Conservation (phyloP, 176 grass and related monocot species). For the Rhipidocladum racemiflorum region DNA sequence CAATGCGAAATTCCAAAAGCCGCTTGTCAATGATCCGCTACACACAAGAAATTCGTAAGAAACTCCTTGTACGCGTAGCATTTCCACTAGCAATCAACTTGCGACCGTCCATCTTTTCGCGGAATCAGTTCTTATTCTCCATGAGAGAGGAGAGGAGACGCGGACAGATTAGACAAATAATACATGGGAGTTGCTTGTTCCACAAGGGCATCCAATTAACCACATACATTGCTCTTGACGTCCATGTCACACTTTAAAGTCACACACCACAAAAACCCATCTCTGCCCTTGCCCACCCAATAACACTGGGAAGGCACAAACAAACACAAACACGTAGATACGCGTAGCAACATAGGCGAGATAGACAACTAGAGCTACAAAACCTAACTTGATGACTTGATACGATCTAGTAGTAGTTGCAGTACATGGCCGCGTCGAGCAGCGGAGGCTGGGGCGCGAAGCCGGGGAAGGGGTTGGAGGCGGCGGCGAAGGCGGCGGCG, state of each 20-base stretch:
- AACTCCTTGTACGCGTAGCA: not conserved
- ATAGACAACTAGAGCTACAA: not conserved
- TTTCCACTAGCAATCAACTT: slow-evolving; percentile 17
- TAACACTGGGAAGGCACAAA: not conserved
- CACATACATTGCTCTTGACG: slow-evolving; percentile 24
- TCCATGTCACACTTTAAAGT: slow-evolving; percentile 34
- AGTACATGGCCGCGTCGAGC: slow-evolving; percentile 5
- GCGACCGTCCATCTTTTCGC: slow-evolving; percentile 9
- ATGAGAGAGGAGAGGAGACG: not conserved
- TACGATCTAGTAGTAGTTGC: slow-evolving; percentile 18
- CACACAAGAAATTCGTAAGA: not conserved
- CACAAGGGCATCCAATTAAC: slow-evolving; percentile 12
- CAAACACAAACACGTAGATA: not conserved
- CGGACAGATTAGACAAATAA: not conserved
- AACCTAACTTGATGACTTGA: not conserved
- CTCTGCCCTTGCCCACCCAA: slow-evolving; percentile 33
- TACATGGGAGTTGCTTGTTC: slow-evolving; percentile 1
- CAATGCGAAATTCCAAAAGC: slow-evolving; percentile 1
- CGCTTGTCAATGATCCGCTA: not conserved
- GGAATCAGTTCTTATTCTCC: slow-evolving; percentile 7
- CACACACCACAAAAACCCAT: not conserved
- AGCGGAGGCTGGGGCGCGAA: not conserved
- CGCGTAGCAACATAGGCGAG: not conserved
- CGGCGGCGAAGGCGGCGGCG: not conserved
- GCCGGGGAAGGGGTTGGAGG: not conserved